Evolutionary conservation across 2,329 filamentous ascomycete species (phyloP), one percentile per base, ranked within the genome.

Genomic region (Triangularia setosa): DNA sequence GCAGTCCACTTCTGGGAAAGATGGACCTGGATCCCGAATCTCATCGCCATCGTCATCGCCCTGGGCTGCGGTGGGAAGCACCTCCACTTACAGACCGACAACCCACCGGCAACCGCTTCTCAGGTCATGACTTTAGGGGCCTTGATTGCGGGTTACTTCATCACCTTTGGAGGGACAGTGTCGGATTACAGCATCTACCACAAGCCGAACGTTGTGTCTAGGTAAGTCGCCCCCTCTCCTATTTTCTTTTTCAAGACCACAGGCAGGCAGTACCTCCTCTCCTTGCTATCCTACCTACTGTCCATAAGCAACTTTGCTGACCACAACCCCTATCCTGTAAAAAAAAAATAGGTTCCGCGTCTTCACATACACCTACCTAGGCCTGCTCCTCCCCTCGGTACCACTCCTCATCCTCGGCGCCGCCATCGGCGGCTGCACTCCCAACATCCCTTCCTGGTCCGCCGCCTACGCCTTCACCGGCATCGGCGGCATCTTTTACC

Each of bases 141-240:
- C 23, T 68, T 83, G 55, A 81, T 83, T 40, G 83, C 83, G 2
- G 79, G 79, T 2, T 83, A 84, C 63, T 81, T 86, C 54, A 75
- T 87, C 65, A 83, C 81, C 0, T 87, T 85, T 70, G 83, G 80
- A 8, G 82, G 81, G 2, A 81, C 82, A 3, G 80, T 79, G 0
- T 83, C 82, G n/a, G 84, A 87, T 68, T 86, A 85, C 65, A 80
- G 81, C n/a, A 81, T 81, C 8, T 87, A 87, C 69, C 81, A 85
- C 73, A 75, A 78, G 58, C 79, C 81, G 3, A 72, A 74, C 24
- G 44, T 64, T 0, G 78, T 74, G 6, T 76, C 81, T 61, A 75
- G 78, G 72, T 79, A 72, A 65, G 76, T 68, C 12, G 53, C 1
- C 21, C 11, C 8, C 9, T 44, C 12, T 16, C 23, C 24, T n/a